phyloP scores from a whole-genome alignment of 805 yeast species.

The Grigorovia transvaalensis region DNA sequence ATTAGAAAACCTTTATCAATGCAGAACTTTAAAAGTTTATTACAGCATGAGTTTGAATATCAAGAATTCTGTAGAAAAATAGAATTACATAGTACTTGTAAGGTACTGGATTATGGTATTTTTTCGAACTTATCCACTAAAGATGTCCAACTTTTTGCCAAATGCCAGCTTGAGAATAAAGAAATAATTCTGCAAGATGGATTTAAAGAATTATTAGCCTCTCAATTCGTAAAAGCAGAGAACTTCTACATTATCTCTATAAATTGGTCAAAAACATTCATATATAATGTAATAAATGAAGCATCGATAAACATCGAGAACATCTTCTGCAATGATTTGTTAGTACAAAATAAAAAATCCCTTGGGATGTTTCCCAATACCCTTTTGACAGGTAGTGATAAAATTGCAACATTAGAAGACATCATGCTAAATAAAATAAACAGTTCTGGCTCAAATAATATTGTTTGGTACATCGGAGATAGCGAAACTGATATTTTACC shows the following conservation, averaged over 20 bases:
- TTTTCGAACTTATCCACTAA: constrained; percentile 5
- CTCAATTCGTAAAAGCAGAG: constrained; percentile 1
- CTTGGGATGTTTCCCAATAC: constrained; percentile 19
- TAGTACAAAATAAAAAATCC: constrained; percentile 8
- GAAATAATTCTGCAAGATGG: constrained; percentile 8
- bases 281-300: constrained; percentile 9
- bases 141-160: constrained; percentile 6
- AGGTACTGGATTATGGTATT: constrained; percentile 10
- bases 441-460: not conserved
- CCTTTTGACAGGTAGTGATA: constrained; percentile 23
- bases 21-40: constrained; percentile 7
- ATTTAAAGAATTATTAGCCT: constrained; percentile 7
- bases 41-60: constrained; percentile 13
- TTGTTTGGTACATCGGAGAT: constrained; percentile 26
- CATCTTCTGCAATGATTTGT: constrained; percentile 19
- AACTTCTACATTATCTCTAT: constrained; percentile 19
- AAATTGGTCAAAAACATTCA: constrained; percentile 26
- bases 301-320: constrained; percentile 4
- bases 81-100: constrained; percentile 20
- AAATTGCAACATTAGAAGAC: constrained; percentile 9
- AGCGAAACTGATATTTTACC: constrained; percentile 25
- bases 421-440: constrained; percentile 2
- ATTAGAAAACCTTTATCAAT: not conserved
- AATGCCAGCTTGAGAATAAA: constrained; percentile 4
- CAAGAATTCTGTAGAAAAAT: constrained; percentile 10